Conservation (phyloP, 257 asterid species). For the Solanum piurae region DNA sequence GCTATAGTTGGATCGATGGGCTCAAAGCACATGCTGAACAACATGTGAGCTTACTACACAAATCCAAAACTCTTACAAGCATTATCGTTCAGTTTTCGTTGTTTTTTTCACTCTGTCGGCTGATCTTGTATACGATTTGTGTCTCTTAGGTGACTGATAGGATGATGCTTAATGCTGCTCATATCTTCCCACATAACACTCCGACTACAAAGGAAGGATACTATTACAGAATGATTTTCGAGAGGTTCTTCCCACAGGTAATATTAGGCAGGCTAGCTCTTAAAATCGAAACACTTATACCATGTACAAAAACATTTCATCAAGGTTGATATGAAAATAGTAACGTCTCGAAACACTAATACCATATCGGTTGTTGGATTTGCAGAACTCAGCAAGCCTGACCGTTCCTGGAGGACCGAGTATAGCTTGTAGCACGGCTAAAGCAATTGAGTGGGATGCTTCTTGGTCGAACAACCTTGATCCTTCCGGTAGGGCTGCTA, state of each 20-base stretch:
- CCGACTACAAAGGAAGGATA: conserved; percentile 89
- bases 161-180: conserved; percentile 82
- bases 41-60: conserved; percentile 34
- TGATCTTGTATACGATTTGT: background rate
- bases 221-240: conserved; percentile 83
- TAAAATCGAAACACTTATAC: background rate
- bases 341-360: background rate
- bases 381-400: conserved; percentile 68
- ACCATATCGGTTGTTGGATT: background rate
- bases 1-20: conserved; percentile 98
- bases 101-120: background rate
- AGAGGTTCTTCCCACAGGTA: conserved; percentile 97
- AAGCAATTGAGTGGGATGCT: conserved; percentile 83
- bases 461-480: conserved; percentile 86
- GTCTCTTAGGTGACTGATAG: conserved; percentile 54
- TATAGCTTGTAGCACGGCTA: conserved; percentile 83
- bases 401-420: conserved; percentile 94
- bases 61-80: background rate
- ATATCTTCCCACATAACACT: conserved; percentile 80
- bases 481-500: conserved; percentile 93
- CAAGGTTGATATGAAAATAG: background rate
- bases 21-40: conserved; percentile 82
- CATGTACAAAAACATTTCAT: background rate
- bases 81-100: background rate
- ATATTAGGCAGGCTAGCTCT: background rate